Percentiles rank a stretch among this genome's conserved stretches.
Conservation (phyloP, 2,329 filamentous ascomycete species). For the Curvularia verruculosa region DNA sequence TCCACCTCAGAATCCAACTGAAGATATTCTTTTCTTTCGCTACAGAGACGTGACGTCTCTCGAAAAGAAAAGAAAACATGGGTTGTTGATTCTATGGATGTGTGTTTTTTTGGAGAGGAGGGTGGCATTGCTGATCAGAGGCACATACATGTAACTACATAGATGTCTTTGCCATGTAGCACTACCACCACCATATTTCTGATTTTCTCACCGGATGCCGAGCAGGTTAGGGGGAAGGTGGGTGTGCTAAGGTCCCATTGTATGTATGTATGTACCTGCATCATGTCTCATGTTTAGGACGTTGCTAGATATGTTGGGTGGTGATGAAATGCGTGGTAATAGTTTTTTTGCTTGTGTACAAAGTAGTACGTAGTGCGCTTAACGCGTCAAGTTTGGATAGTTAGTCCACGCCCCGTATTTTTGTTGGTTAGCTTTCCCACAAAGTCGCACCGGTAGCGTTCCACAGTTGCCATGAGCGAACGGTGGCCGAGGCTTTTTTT, state of each 20-base stretch:
- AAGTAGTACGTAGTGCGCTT: neutral
- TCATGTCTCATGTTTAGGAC: neutral
- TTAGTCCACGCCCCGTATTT: no score
- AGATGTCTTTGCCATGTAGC: neutral
- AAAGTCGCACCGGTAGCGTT: conserved; percentile 3
- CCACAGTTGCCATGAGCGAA: neutral
- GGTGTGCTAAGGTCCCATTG: no score
- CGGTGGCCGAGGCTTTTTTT: neutral
- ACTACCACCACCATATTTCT: neutral
- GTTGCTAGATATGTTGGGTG: neutral
- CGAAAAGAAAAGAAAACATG: neutral
- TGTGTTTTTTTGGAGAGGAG: no score
- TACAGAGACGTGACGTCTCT: neutral
- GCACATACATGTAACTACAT: no score
- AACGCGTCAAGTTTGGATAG: conserved; percentile 1
- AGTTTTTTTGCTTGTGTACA: neutral
- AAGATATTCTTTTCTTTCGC: conserved; percentile 6
- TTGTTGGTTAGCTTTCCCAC: no score
- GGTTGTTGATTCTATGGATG: neutral
- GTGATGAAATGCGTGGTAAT: neutral
- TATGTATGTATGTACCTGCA: no score
- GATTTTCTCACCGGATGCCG: neutral
- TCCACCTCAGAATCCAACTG: no score
- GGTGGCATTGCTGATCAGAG: no score
- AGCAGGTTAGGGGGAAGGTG: no score